A percentile compares a stretch with the other conserved stretches of the same genome.
Conservation (phyloP, 306 rosid genomes). For the Rubus idaeus region DNA sequence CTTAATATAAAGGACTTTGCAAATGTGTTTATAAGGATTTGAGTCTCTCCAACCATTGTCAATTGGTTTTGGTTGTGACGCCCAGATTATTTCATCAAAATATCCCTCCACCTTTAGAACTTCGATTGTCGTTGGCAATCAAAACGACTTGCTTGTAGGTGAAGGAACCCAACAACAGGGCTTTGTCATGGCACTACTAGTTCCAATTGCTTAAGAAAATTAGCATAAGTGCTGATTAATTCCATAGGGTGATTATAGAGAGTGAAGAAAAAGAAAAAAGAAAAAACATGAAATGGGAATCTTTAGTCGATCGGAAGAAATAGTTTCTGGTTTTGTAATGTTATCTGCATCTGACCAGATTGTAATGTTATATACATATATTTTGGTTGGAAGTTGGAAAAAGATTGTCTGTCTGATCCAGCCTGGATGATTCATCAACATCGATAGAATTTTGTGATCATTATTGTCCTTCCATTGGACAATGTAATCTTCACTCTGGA, state of each 20-base stretch:
- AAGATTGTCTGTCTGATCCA: background rate
- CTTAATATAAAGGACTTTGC: too few relatives aligned
- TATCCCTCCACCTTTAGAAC: too few relatives aligned
- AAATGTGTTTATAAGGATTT: too few relatives aligned
- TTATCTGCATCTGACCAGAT: background rate
- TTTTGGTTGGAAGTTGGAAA: conserved; percentile 5
- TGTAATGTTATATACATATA: background rate
- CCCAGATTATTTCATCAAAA: too few relatives aligned
- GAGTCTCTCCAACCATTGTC: too few relatives aligned
- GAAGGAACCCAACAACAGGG: background rate
- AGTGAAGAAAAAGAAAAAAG: background rate
- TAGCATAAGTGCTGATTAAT: background rate
- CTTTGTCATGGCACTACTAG: background rate
- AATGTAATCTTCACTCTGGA: conserved; percentile 23
- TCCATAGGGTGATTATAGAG: too few relatives aligned
- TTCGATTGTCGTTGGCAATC: too few relatives aligned
- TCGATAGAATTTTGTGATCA: background rate
- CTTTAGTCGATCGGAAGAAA: background rate
- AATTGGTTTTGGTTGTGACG: too few relatives aligned
- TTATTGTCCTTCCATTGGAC: conserved; percentile 13
- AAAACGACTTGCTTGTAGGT: too few relatives aligned
- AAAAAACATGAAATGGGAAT: background rate
- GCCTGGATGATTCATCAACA: conserved; percentile 14
- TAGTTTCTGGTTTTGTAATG: background rate
- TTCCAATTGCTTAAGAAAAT: background rate